Percentiles rank a stretch among this genome's conserved stretches.
Conservation (phyloP, 768 basidiomycete species). For the Ramaria sp. region DNA sequence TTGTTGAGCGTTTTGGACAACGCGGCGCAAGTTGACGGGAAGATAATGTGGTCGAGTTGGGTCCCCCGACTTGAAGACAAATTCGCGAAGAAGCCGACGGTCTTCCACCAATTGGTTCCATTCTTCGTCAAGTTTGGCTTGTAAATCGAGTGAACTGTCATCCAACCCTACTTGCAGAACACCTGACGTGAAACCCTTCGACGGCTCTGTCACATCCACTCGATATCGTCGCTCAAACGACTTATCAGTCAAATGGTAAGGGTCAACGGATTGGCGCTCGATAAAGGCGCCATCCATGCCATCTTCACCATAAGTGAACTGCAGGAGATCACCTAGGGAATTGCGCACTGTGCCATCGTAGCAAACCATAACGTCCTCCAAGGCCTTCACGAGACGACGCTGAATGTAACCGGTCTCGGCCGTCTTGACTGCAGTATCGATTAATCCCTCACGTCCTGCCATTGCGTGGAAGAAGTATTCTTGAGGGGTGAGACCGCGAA, state of each 20-base stretch:
- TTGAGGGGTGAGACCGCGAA: conserved; percentile 91
- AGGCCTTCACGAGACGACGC: conserved; percentile 92
- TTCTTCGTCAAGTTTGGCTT: conserved; percentile 76
- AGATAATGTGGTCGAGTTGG: conserved; percentile 71
- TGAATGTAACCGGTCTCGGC: conserved; percentile 99
- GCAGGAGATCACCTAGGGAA: conserved; percentile 90
- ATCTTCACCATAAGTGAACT: conserved; percentile 96
- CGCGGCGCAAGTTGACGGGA: conserved; percentile 91
- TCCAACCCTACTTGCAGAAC: conserved; percentile 83
- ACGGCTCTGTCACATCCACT: conserved; percentile 85
- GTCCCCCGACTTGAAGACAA: conserved; percentile 73
- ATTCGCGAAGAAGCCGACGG: conserved; percentile 64
- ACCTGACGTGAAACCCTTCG: conserved; percentile 68
- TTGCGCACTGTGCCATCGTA: conserved; percentile 98
- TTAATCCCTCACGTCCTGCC: conserved; percentile 98
- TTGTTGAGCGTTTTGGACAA: conserved; percentile 89
- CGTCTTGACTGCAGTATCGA: conserved; percentile 99
- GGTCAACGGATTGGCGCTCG: conserved; percentile 90
- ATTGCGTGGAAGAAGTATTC: conserved; percentile 99
- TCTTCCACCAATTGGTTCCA: conserved; percentile 56
- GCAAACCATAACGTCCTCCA: conserved; percentile 95
- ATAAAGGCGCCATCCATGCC: conserved; percentile 99
- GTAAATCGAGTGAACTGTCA: conserved; percentile 72
- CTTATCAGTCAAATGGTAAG: conserved; percentile 67
- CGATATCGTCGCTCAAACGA: conserved; percentile 88